Evolutionary conservation across 2,329 filamentous ascomycete species (phyloP).

Genomic region (Conoideocrella luteorostrata): DNA sequence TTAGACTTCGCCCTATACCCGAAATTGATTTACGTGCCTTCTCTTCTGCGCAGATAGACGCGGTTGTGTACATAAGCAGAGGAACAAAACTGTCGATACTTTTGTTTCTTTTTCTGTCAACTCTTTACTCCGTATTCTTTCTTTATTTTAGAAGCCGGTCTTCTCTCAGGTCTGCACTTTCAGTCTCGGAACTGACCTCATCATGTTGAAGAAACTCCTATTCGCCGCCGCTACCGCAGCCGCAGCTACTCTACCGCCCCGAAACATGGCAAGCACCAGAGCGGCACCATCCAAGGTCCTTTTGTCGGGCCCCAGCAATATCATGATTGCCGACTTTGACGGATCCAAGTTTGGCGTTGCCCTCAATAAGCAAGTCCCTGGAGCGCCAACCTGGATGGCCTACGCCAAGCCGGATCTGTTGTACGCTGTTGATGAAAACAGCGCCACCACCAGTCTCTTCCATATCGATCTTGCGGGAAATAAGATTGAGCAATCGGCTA

Average conservation of each 20-base stretch:
- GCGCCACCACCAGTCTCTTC: constrained; percentile 32
- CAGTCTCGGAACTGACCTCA: no score
- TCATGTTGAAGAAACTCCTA: not conserved
- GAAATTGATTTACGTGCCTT: no score
- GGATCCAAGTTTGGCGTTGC: constrained; percentile 31
- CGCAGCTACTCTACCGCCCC: not conserved
- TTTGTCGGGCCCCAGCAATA: constrained; percentile 33
- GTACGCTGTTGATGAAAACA: constrained; percentile 44
- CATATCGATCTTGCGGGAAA: constrained; percentile 26
- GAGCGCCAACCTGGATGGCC: constrained; percentile 41
- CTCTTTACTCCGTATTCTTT: no score
- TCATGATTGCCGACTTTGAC: constrained; percentile 36
- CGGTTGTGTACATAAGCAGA: no score
- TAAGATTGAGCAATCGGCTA: constrained; percentile 18
- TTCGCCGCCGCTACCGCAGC: not conserved
- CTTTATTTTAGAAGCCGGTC: no score
- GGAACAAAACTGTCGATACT: no score
- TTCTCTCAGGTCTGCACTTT: no score
- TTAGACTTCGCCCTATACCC: no score
- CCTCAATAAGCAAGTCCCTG: constrained; percentile 25
- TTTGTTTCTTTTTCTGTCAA: no score
- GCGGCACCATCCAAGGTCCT: constrained; percentile 20
- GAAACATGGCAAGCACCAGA: not conserved
- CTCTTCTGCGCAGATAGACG: no score
- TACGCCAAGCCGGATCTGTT: constrained; percentile 32